Evolutionary conservation across 2,329 filamentous ascomycete species (phyloP).

Genomic region (Botrytis galanthina): DNA sequence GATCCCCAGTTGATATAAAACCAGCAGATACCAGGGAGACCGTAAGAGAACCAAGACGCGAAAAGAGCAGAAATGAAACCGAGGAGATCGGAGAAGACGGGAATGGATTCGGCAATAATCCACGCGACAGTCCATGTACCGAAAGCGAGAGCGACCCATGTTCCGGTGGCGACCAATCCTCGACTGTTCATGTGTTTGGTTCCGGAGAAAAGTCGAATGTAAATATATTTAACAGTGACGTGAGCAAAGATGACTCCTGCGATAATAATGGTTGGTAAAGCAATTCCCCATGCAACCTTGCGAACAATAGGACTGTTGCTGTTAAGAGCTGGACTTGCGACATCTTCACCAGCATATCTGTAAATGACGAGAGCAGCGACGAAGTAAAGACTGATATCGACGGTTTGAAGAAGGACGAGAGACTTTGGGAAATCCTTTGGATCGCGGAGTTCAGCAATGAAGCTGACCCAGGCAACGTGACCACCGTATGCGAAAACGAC

Average conservation of each 20-base stretch:
- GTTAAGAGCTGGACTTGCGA: slow-evolving; percentile 64
- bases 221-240: slow-evolving; percentile 65
- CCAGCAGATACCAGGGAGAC: slow-evolving; percentile 49
- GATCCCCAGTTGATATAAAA: slow-evolving; percentile 47
- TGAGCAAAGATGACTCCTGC: slow-evolving; percentile 69
- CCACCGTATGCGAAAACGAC: slow-evolving; percentile 61
- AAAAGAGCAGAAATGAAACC: slow-evolving; percentile 55
- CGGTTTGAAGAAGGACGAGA: slow-evolving; percentile 55
- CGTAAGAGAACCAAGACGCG: slow-evolving; percentile 58
- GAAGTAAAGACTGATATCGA: slow-evolving; percentile 61
- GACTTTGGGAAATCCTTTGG: slow-evolving; percentile 58
- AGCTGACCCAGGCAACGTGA: slow-evolving; percentile 58
- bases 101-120: slow-evolving; percentile 66
- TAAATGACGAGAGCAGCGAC: slow-evolving; percentile 55
- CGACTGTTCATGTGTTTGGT: slow-evolving; percentile 42
- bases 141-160: slow-evolving; percentile 58
- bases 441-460: slow-evolving; percentile 57
- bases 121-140: slow-evolving; percentile 60
- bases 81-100: slow-evolving; percentile 64
- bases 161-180: slow-evolving; percentile 51
- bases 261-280: slow-evolving; percentile 67
- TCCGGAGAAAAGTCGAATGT: slow-evolving; percentile 58
- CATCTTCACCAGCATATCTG: slow-evolving; percentile 58
- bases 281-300: slow-evolving; percentile 67
- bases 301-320: slow-evolving; percentile 51